Evolutionary conservation across 106 monocot genomes (phyloP).

Genomic region (Phalaenopsis equestris): DNA sequence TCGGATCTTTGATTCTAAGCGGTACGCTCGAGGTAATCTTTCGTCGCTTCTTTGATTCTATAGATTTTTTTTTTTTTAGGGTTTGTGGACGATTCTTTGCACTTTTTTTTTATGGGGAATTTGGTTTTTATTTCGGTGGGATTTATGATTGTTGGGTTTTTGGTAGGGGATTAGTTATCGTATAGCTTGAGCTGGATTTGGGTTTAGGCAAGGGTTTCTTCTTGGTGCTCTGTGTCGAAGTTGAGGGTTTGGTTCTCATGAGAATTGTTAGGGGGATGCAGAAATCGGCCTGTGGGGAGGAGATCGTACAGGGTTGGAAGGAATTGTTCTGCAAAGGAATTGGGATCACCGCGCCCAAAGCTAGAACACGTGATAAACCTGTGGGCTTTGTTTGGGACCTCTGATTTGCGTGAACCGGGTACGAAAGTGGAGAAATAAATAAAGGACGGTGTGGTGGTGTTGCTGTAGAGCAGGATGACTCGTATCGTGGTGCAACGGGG

Average conservation of each 20-base stretch:
- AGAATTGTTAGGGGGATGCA: conserved; percentile 25
- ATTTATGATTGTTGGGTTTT: background rate
- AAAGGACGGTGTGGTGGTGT: background rate
- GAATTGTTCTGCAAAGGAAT: conserved; percentile 26
- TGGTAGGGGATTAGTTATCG: background rate
- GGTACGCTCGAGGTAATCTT: background rate
- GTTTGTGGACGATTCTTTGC: background rate
- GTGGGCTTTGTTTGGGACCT: conserved; percentile 15
- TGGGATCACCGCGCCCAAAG: conserved; percentile 22
- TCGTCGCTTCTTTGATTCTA: background rate
- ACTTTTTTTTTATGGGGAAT: background rate
- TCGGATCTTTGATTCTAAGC: background rate
- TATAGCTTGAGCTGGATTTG: conserved; percentile 3
- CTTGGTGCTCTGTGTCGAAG: background rate
- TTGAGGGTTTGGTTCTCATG: conserved; percentile 22
- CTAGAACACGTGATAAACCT: conserved; percentile 69
- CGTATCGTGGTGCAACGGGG: conserved; percentile 74
- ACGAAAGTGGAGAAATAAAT: background rate
- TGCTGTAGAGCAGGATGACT: conserved; percentile 45
- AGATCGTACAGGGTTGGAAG: conserved; percentile 21
- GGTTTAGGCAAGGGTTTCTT: conserved; percentile 3
- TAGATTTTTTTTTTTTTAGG: background rate
- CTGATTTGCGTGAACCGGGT: conserved; percentile 10
- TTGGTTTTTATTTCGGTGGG: background rate
- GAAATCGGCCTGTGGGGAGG: conserved; percentile 20